Base-by-base conservation (phyloP, 306 rosid genomes). In the Trichosanthes cucumerina region DNA sequence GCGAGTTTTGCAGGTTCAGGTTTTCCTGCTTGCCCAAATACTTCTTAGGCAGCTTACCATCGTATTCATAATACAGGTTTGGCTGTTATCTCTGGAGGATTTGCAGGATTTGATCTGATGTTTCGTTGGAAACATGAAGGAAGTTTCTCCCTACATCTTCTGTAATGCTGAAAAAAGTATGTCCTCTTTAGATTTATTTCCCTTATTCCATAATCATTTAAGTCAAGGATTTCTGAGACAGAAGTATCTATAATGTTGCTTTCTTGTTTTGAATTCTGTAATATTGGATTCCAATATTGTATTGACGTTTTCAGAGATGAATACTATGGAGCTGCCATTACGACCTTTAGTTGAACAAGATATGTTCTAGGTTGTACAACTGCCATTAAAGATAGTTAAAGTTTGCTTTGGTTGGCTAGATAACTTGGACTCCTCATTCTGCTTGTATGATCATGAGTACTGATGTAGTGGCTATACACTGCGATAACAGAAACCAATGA, bases 21-120 rank as follows among this genome's bases (percentile, higher is more conserved):
- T 66, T 79, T 83, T 75, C 81, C 83, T 86, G 84, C 86, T 68
- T 78, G 66, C 82, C 68, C 46, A 64, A 83, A 80, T 78, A 64
- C 70, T 82, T 56, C 71, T 82, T 63, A 74, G 63, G 77, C 83
- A 71, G 87, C 85, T 79, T 69, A 81, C 80, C 26, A 28, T 76
- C 78, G 64, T 81, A 81, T 78, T 82, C 76, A 52, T 75, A 70
- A 68, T 83, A 86, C 89, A 83, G 84, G 89, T 83, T 58, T 82
- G 54, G 87, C 78, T 77, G 81, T 68, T 56, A 77, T 80, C 82
- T 79, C 82, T 79, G 86, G 82, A 58, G 79, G 72, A 58, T 41
- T 53, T 78, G 60, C 70, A 70, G 80, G 79, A 74, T 75, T 78
- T 75, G 73, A 68, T 57, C 69, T 81, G 65, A 83, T 75, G 28